Conservation (phyloP, 208 protist species). For the Porcisia deanei region DNA sequence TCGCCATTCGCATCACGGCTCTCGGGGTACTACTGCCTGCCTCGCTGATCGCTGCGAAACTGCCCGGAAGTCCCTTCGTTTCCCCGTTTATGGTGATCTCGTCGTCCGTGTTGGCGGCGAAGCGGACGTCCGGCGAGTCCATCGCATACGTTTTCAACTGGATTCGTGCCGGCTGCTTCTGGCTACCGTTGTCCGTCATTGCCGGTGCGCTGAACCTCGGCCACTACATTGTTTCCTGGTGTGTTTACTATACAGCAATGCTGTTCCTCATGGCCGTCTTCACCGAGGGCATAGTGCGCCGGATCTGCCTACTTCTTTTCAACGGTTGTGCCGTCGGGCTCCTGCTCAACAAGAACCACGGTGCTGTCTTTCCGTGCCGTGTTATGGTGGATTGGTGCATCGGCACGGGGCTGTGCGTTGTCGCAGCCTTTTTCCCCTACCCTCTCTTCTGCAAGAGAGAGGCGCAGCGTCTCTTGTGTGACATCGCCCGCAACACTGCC, state of each 20-base stretch:
- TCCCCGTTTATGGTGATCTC: constrained; percentile 71
- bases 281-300: constrained; percentile 68
- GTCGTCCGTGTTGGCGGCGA: constrained; percentile 62
- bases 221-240: constrained; percentile 68
- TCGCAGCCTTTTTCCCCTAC: constrained; percentile 78
- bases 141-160: constrained; percentile 76
- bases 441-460: constrained; percentile 74
- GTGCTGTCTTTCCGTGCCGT: constrained; percentile 55
- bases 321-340: constrained; percentile 83
- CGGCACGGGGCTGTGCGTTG: constrained; percentile 68
- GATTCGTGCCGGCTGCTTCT: constrained; percentile 69
- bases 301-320: constrained; percentile 88
- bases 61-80: constrained; percentile 62
- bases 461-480: constrained; percentile 47
- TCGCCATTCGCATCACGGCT: constrained; percentile 70
- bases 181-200: constrained; percentile 76
- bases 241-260: constrained; percentile 70
- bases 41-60: constrained; percentile 54
- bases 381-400: constrained; percentile 90
- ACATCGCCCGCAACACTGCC: constrained; percentile 66
- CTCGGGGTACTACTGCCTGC: constrained; percentile 64
- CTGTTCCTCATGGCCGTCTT: constrained; percentile 84
- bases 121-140: constrained; percentile 70
- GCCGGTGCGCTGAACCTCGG: constrained; percentile 59
- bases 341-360: constrained; percentile 37